A percentile compares a stretch with the other conserved stretches of the same genome.
These are phyloP conservation scores for Coelastrella sp. DNA, from an alignment of 139 green algal genomes.

Conservation along the genomic window DNA sequence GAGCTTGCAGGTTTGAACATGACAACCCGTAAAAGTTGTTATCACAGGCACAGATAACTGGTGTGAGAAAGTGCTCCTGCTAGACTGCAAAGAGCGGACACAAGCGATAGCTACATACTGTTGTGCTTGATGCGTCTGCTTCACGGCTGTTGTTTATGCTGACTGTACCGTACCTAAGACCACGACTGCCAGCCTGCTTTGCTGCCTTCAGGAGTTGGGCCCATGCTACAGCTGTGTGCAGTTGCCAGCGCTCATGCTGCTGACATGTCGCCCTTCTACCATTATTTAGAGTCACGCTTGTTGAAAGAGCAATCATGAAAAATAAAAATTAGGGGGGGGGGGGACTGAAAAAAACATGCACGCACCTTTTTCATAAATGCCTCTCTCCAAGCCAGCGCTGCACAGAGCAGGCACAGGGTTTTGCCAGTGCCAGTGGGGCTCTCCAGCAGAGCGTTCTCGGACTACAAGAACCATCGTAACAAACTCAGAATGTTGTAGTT, in stretches of 20 bases:
- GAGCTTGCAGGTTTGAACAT: not conserved
- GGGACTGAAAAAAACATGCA: not conserved
- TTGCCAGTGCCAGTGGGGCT: constrained; percentile 97
- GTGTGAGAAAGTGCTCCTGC: too few species aligned
- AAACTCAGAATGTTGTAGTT: not conserved
- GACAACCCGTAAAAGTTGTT: not conserved
- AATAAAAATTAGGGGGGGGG: too few species aligned
- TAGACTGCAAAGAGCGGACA: too few species aligned
- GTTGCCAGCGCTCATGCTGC: too few species aligned
- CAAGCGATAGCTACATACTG: too few species aligned
- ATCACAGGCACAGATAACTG: not conserved
- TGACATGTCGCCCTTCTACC: too few species aligned
- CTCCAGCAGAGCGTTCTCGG: constrained; percentile 92
- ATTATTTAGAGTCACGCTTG: too few species aligned
- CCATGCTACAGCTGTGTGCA: too few species aligned
- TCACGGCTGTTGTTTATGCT: not conserved
- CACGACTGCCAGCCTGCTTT: too few species aligned
- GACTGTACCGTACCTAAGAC: not conserved
- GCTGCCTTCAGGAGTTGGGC: too few species aligned
- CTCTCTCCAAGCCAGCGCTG: constrained; percentile 89
- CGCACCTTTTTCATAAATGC: constrained; percentile 38
- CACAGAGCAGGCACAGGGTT: constrained; percentile 97
- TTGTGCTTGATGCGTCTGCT: not conserved
- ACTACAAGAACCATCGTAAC: constrained; percentile 51
- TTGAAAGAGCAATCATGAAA: not conserved